These are phyloP conservation scores for Sarcomyxa edulis DNA, from an alignment of 768 basidiomycete species.

Conservation along the genomic window DNA sequence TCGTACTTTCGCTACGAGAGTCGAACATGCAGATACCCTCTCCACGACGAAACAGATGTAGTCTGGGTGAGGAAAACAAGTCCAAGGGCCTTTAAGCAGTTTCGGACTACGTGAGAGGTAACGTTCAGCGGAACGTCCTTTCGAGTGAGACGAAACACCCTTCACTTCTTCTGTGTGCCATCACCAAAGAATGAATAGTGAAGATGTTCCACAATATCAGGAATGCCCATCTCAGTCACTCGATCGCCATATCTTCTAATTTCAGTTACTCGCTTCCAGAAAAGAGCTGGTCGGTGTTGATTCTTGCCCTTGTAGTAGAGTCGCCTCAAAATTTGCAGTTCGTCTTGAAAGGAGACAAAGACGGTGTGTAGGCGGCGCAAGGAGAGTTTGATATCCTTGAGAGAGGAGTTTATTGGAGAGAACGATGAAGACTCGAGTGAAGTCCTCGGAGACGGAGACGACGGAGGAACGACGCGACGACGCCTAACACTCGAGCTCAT, in stretches of 20 bases:
- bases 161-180: slow-evolving; percentile 30
- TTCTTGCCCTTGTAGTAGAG: slow-evolving; percentile 79
- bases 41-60: slow-evolving; percentile 27
- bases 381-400: slow-evolving; percentile 55
- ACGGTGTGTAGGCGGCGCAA: slow-evolving; percentile 47
- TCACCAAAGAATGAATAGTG: slow-evolving; percentile 49
- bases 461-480: too few relatives aligned
- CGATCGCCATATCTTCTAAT: slow-evolving; percentile 47
- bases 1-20: slow-evolving; percentile 43
- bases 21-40: slow-evolving; percentile 27
- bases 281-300: slow-evolving; percentile 64
- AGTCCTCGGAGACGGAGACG: slow-evolving; percentile 11
- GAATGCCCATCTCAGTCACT: slow-evolving; percentile 24
- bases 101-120: slow-evolving; percentile 38
- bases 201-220: slow-evolving; percentile 28
- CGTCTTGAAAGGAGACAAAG: slow-evolving; percentile 37
- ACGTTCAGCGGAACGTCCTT: slow-evolving; percentile 2
- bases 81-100: slow-evolving; percentile 59
- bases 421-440: slow-evolving; percentile 25
- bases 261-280: slow-evolving; percentile 65
- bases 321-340: slow-evolving; percentile 56
- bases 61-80: slow-evolving; percentile 40
- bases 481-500: too few relatives aligned
- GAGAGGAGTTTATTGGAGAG: slow-evolving; percentile 42
- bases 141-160: slow-evolving; percentile 2